Evolutionary conservation across 106 monocot species (phyloP).

Genomic region (Ottelia alismoides): DNA sequence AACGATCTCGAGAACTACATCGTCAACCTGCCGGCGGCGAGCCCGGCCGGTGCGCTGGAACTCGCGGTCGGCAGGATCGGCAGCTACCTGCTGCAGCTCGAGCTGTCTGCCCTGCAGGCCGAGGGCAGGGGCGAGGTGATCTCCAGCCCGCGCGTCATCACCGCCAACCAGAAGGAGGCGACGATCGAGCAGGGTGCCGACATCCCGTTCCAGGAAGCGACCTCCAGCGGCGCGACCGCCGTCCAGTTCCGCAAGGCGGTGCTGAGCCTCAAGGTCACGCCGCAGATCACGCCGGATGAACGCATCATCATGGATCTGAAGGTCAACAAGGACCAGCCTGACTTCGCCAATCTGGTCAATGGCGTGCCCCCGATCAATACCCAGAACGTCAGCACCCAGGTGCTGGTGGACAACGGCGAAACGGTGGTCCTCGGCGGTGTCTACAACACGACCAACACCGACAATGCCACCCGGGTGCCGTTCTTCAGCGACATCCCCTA

Average conservation of each 20-base stretch:
- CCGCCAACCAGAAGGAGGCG: background rate
- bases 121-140: too few species aligned
- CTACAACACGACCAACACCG: background rate
- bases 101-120: background rate
- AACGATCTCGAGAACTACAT: too few species aligned
- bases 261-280: background rate
- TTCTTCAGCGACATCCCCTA: background rate
- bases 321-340: background rate
- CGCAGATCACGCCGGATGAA: background rate
- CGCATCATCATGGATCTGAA: background rate
- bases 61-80: too few species aligned
- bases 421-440: background rate
- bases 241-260: background rate
- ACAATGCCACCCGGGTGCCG: background rate
- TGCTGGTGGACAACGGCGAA: background rate
- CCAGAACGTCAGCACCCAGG: background rate
- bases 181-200: background rate
- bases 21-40: too few species aligned
- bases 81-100: background rate
- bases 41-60: too few species aligned
- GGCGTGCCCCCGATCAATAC: background rate
- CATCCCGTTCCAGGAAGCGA: background rate
- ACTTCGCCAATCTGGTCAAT: too few species aligned
- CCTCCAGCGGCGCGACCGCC: too few species aligned
- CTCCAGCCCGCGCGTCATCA: background rate